Evolutionary conservation across 2,329 filamentous ascomycete species (phyloP).

Genomic region (Apiospora marii): DNA sequence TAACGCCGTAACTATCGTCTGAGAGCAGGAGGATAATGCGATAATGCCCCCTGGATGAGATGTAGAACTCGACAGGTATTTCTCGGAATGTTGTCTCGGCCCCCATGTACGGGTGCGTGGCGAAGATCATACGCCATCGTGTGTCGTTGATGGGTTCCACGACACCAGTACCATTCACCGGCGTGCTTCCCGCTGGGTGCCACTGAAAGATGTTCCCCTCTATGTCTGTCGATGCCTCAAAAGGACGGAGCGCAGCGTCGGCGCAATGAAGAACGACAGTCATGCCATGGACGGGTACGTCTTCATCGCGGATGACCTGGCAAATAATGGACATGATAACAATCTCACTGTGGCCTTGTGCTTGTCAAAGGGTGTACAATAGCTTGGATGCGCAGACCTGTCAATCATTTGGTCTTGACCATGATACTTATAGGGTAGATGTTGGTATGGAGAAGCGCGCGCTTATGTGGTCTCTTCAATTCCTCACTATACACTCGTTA

Average conservation of each 20-base stretch:
- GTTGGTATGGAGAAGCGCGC: constrained; percentile 1
- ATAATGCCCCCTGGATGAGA: no score
- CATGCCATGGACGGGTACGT: neutral
- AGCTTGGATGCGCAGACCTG: neutral
- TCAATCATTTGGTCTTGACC: neutral
- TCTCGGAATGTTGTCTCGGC: no score
- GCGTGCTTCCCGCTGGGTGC: no score
- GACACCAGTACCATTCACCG: no score
- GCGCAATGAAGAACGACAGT: neutral
- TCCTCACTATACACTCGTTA: no score
- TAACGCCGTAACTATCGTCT: no score
- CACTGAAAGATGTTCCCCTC: neutral
- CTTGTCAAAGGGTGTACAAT: neutral
- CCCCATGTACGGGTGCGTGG: no score
- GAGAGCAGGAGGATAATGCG: no score
- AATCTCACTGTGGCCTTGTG: neutral
- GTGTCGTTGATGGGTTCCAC: no score
- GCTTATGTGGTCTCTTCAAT: no score
- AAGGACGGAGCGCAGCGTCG: neutral
- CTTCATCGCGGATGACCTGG: neutral
- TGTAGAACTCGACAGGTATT: no score
- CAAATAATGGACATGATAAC: neutral
- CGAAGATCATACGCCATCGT: no score
- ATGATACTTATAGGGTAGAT: neutral
- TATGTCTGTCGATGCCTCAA: neutral